phyloP scores from a whole-genome alignment of 2,329 filamentous ascomycete species.

The Neonectria faginata region DNA sequence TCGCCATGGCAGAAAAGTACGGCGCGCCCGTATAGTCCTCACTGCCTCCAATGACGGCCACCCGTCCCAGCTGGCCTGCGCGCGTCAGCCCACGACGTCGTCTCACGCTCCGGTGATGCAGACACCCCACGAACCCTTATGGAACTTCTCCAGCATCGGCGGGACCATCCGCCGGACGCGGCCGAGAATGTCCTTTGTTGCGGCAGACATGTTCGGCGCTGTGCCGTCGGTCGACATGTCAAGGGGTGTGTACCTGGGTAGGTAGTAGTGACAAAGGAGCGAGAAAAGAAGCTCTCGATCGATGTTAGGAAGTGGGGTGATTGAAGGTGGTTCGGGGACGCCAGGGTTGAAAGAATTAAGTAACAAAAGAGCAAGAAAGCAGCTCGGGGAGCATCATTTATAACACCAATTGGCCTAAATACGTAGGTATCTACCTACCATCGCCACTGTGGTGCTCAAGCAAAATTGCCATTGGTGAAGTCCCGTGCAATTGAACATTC shows the following conservation, averaged over 20 bases:
- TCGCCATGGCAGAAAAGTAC: slow-evolving; percentile 98
- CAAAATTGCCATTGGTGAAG: background rate
- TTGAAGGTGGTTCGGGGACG: background rate
- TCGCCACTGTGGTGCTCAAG: background rate
- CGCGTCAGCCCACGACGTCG: slow-evolving; percentile 31
- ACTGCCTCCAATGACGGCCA: slow-evolving; percentile 94
- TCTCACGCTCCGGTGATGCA: slow-evolving; percentile 10
- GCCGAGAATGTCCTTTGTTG: slow-evolving; percentile 79
- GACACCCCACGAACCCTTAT: slow-evolving; percentile 78
- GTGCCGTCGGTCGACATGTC: slow-evolving; percentile 42
- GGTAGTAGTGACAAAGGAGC: background rate
- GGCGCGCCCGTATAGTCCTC: slow-evolving; percentile 97
- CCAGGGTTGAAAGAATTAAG: too few species aligned
- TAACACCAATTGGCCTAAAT: background rate
- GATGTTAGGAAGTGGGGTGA: slow-evolving; percentile 9
- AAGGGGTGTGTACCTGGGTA: background rate
- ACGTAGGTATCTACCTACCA: background rate
- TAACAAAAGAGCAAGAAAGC: too few species aligned
- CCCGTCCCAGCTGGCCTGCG: slow-evolving; percentile 88
- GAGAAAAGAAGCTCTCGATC: background rate
- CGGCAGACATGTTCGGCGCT: slow-evolving; percentile 68
- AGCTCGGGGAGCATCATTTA: background rate
- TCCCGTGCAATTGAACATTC: background rate
- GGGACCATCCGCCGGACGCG: slow-evolving; percentile 92
- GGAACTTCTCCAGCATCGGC: slow-evolving; percentile 93